These are phyloP conservation scores for Filobasidium floriforme DNA, from an alignment of 768 basidiomycete species.

Conservation along the genomic window DNA sequence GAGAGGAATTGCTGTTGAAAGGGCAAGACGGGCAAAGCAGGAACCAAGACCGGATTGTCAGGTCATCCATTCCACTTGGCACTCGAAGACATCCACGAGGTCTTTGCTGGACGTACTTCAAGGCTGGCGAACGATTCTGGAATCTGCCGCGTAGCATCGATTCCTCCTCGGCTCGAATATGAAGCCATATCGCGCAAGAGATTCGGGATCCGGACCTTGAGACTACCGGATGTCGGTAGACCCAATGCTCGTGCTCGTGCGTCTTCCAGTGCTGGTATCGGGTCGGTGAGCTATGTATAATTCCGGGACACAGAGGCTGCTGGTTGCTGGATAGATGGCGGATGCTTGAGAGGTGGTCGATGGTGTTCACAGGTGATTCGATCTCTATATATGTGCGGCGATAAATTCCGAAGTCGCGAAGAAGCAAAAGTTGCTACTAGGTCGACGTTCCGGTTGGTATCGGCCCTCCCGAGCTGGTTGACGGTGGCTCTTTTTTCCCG, in stretches of 20 bases:
- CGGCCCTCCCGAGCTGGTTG: too few species aligned
- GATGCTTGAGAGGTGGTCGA: too few species aligned
- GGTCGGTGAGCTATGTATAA: neutral
- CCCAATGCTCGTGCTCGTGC: neutral
- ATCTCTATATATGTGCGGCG: too few species aligned
- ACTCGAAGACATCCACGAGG: neutral
- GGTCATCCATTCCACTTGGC: too few species aligned
- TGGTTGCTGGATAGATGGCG: too few species aligned
- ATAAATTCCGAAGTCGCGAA: too few species aligned
- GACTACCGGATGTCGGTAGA: neutral
- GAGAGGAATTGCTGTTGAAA: slow-evolving; percentile 6
- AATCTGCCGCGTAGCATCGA: neutral
- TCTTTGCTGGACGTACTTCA: neutral
- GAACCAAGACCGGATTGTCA: too few species aligned
- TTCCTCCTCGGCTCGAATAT: neutral
- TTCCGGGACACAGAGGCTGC: too few species aligned
- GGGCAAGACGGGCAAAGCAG: neutral
- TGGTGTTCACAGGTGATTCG: too few species aligned
- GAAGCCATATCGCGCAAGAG: neutral
- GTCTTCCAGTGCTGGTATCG: neutral
- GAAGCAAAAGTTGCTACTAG: too few species aligned
- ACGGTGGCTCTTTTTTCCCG: too few species aligned
- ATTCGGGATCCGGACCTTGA: neutral
- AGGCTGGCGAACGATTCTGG: neutral
- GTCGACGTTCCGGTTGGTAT: too few species aligned